Evolutionary conservation across 768 basidiomycete species (phyloP).

Genomic region (Hemileccinum rubropunctum): DNA sequence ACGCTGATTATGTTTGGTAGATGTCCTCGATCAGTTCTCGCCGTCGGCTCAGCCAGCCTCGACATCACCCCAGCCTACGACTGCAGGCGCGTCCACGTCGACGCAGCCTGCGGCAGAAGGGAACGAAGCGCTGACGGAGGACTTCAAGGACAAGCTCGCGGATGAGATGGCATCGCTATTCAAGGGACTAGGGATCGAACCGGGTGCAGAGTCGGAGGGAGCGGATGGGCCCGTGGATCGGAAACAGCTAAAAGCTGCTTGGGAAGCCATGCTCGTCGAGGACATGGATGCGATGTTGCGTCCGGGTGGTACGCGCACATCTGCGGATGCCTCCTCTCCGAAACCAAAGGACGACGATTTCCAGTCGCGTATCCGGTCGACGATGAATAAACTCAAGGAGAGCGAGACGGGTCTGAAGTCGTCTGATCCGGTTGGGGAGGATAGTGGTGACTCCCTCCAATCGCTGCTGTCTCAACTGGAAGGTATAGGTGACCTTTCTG

Average conservation of each 20-base stretch:
- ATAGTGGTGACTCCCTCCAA: constrained; percentile 41
- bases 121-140: constrained; percentile 18
- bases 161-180: too few relatives aligned
- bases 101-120: constrained; percentile 9
- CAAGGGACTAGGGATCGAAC: constrained; percentile 9
- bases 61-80: constrained; percentile 13
- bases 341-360: constrained; percentile 42
- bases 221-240: constrained; percentile 18
- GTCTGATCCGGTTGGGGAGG: constrained; percentile 6
- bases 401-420: constrained; percentile 47
- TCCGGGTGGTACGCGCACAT: constrained; percentile 3
- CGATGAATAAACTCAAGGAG: constrained; percentile 72
- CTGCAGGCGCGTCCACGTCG: constrained; percentile 15
- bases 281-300: constrained; percentile 43
- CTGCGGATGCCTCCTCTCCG: constrained; percentile 1
- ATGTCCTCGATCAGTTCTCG: constrained; percentile 49
- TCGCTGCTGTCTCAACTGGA: constrained; percentile 49
- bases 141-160: constrained; percentile 27
- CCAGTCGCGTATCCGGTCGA: constrained; percentile 65
- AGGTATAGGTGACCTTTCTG: constrained; percentile 33
- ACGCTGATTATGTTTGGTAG: constrained; percentile 27
- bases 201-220: constrained; percentile 16
- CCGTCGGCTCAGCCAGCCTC: constrained; percentile 16
- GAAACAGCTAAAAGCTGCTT: constrained; percentile 53
- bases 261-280: constrained; percentile 70